These are phyloP conservation scores for Tetrahymena elliotti DNA, from an alignment of 73 alveolate species.

Conservation along the genomic window DNA sequence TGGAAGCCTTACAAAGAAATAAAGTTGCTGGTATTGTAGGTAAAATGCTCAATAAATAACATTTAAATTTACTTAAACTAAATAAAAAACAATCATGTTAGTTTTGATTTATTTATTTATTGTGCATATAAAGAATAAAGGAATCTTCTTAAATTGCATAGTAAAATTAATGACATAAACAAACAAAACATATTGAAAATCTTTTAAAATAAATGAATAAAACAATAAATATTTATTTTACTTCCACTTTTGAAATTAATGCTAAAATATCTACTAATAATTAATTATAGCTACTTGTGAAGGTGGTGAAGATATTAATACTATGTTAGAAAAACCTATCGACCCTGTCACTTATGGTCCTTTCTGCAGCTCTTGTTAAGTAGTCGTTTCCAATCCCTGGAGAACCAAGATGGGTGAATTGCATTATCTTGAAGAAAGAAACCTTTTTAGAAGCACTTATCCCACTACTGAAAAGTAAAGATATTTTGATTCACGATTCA, in stretches of 20 bases:
- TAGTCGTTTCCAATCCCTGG: conserved; percentile 22
- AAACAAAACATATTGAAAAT: background rate
- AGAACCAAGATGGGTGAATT: conserved; percentile 1
- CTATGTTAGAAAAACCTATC: conserved; percentile 20
- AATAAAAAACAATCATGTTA: background rate
- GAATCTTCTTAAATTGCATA: background rate
- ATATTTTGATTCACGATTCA: background rate
- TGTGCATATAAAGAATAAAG: background rate
- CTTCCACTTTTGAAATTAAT: no score
- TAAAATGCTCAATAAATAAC: background rate
- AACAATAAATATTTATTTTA: background rate
- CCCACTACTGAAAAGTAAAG: conserved; percentile 13
- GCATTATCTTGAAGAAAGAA: conserved; percentile 16
- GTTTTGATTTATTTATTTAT: no score
- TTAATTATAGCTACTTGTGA: conserved; percentile 32
- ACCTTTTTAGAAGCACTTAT: background rate
- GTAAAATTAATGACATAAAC: background rate
- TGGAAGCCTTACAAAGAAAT: conserved; percentile 35
- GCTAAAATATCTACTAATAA: background rate
- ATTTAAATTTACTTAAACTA: background rate
- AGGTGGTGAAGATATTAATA: conserved; percentile 40
- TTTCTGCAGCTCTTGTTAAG: conserved; percentile 19
- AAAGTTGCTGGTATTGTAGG: conserved; percentile 28
- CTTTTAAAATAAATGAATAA: background rate
- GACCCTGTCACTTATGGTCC: conserved; percentile 40